These are phyloP conservation scores for Aspergillus costaricaensis DNA, from an alignment of 2,329 filamentous ascomycete species.

Conservation along the genomic window DNA sequence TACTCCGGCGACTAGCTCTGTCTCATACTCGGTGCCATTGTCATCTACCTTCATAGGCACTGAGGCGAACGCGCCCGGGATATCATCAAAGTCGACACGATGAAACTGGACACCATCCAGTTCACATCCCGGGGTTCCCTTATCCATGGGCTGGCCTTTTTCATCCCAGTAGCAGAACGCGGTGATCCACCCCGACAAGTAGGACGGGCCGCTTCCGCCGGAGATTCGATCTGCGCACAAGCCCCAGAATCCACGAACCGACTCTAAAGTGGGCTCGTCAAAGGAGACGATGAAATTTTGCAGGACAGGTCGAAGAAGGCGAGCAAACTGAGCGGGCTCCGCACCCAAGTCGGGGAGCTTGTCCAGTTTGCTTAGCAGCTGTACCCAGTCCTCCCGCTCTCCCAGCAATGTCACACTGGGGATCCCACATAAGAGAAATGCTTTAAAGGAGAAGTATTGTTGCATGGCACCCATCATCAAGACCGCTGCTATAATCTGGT, in stretches of 20 bases:
- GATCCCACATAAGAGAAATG: slow-evolving; percentile 47
- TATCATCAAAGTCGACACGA: not conserved
- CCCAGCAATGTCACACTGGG: slow-evolving; percentile 57
- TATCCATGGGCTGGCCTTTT: slow-evolving; percentile 33
- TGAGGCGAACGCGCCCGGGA: not conserved
- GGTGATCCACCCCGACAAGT: slow-evolving; percentile 53
- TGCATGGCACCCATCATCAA: slow-evolving; percentile 57
- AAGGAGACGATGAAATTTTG: slow-evolving; percentile 43
- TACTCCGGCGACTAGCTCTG: not conserved
- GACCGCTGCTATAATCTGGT: slow-evolving; percentile 48
- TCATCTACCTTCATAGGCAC: not conserved
- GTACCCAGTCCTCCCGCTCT: slow-evolving; percentile 49
- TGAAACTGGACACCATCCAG: not conserved
- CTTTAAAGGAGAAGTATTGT: slow-evolving; percentile 49
- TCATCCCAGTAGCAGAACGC: slow-evolving; percentile 51
- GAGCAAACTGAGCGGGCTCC: slow-evolving; percentile 45
- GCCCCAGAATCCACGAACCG: slow-evolving; percentile 17
- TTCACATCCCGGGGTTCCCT: not conserved
- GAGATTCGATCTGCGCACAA: slow-evolving; percentile 27
- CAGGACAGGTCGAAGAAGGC: slow-evolving; percentile 49
- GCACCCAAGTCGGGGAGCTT: slow-evolving; percentile 48
- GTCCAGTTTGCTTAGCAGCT: slow-evolving; percentile 47
- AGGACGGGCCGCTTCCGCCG: slow-evolving; percentile 34
- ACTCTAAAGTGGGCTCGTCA: not conserved
- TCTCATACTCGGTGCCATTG: not conserved